Evolutionary conservation across 768 basidiomycete genomes (phyloP).

Genomic region (Russula foetens): DNA sequence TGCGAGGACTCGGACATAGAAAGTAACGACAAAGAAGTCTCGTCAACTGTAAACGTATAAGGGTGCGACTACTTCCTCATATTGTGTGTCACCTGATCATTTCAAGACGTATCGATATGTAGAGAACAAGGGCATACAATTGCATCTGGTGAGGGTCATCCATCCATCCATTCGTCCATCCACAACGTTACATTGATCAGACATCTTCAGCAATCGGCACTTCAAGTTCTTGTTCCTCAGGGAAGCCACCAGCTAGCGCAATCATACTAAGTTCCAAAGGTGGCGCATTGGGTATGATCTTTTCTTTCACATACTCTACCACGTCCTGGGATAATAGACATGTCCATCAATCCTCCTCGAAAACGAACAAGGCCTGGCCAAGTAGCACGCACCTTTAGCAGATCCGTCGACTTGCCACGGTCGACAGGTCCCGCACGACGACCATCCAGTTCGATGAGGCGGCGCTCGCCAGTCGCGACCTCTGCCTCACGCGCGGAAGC

Average conservation of each 20-base stretch:
- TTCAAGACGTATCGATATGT: no score
- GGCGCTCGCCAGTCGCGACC: conserved; percentile 22
- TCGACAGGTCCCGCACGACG: conserved; percentile 72
- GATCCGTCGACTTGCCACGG: conserved; percentile 51
- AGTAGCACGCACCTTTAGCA: conserved; percentile 41
- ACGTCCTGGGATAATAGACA: conserved; percentile 41
- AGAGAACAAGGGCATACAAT: no score
- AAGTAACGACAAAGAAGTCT: no score
- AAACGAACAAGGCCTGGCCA: not conserved
- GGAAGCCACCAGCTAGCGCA: conserved; percentile 33
- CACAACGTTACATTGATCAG: not conserved
- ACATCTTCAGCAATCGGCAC: no score
- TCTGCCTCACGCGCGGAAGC: conserved; percentile 29
- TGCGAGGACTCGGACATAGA: no score
- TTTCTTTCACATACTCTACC: conserved; percentile 50
- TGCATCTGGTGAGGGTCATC: no score
- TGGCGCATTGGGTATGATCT: conserved; percentile 45
- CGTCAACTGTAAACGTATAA: no score
- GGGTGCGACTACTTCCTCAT: no score
- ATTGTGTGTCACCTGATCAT: no score
- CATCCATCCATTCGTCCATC: not conserved
- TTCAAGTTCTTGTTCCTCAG: not conserved
- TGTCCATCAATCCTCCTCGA: not conserved
- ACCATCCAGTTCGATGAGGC: conserved; percentile 83
- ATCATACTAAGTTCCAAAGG: conserved; percentile 63